Evolutionary conservation across 2,329 filamentous ascomycete species (phyloP), one percentile per base, ranked within the genome.

Genomic region (Aschersonia sp.): DNA sequence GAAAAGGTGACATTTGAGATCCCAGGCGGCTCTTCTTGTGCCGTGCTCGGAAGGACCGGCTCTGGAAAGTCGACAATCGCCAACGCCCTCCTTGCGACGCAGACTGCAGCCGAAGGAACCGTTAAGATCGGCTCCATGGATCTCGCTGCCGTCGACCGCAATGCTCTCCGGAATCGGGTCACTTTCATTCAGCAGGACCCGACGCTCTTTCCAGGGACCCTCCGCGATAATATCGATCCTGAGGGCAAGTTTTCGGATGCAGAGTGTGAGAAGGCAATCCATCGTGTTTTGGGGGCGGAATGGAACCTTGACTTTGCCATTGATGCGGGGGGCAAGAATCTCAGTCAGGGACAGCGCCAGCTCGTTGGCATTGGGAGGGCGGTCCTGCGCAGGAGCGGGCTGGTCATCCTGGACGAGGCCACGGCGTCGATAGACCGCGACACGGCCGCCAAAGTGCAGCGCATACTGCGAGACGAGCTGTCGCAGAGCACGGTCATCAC

Each of bases 31-130:
- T 68, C 75, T 7, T 79, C 74, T 0, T 78, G 77, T 40, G 75
- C 76, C 0, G 77, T 95, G 5, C 81, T 90, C 1, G 88, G 88
- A 1, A 79, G 88, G 37, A 95, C 89, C 0, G 83, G 86, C 0
- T 92, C 85, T 0, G 88, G 88, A 12, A 96, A 96, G 65, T 89
- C 83, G 31, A 95, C 88, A 0, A 67, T 81, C 2, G 78, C 77
- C 2, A 71, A 81, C 32, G 73, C 74, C 2, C 66, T 82, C 1
- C 68, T 79, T 0, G 74, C 71, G 3, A 78, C 76, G 0, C 67
- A 80, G 42, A 67, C 71, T 1, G 74, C 78, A 0, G 60, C 60
- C 2, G 58, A 61, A 1, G 78, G 78, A 1, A 59, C 57, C n/a
- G 70, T 81, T 43, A 68, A 60, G 22, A 73, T 81, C 47, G 78